These are phyloP conservation scores for Pyrenula massariospora DNA, from an alignment of 495 filamentous ascomycete genomes.

Conservation along the genomic window DNA sequence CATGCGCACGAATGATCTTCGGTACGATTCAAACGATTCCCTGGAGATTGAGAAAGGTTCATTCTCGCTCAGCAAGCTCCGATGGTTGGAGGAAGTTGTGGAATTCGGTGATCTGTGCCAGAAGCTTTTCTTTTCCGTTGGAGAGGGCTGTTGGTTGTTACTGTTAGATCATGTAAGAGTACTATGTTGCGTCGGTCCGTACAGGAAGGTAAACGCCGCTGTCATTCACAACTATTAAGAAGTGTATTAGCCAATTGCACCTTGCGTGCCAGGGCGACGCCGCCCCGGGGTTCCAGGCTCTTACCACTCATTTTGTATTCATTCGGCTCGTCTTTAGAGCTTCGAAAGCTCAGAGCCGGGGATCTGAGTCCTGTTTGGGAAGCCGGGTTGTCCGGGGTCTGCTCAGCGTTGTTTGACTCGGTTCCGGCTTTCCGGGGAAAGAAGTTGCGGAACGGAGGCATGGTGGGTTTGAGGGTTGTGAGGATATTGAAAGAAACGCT, in stretches of 20 bases:
- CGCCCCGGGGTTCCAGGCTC: slow-evolving; percentile 9
- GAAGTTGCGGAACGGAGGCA: slow-evolving; percentile 69
- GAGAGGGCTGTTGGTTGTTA: slow-evolving; percentile 59
- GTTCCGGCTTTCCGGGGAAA: slow-evolving; percentile 45
- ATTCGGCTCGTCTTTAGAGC: slow-evolving; percentile 43
- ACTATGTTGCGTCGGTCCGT: slow-evolving; percentile 14
- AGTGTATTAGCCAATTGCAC: neutral
- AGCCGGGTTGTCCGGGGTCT: slow-evolving; percentile 9
- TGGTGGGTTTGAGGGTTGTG: slow-evolving; percentile 16
- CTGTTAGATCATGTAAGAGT: neutral
- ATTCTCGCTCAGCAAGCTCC: slow-evolving; percentile 60
- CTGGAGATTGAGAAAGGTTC: slow-evolving; percentile 95
- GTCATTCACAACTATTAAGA: slow-evolving; percentile 74
- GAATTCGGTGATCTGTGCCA: slow-evolving; percentile 67
- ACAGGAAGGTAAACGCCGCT: slow-evolving; percentile 95
- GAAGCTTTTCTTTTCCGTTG: slow-evolving; percentile 71
- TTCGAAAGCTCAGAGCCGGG: slow-evolving; percentile 45
- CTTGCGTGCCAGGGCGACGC: neutral
- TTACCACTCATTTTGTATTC: slow-evolving; percentile 80
- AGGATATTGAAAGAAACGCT: neutral
- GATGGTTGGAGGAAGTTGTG: slow-evolving; percentile 57
- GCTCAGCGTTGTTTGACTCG: slow-evolving; percentile 39
- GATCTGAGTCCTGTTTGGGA: slow-evolving; percentile 14
- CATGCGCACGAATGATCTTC: slow-evolving; percentile 78
- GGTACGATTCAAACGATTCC: slow-evolving; percentile 96